A percentile compares a stretch with the other conserved stretches of the same genome.
Conservation (phyloP, 2,329 filamentous ascomycete species). For the Arthrocladium fulminans region DNA sequence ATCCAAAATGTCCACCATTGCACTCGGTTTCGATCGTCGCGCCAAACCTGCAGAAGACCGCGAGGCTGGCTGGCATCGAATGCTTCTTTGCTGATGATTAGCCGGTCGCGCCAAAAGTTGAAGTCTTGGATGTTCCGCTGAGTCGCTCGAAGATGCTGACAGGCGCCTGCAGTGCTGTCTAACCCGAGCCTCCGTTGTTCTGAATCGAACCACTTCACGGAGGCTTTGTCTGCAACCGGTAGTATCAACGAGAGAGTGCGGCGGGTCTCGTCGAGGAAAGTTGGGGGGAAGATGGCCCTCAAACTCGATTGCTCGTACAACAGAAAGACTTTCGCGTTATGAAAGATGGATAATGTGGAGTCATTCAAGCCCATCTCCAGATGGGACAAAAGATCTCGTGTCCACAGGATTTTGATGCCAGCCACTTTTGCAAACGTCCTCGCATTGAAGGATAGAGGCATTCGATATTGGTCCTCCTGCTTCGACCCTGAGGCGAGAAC, state of each 20-base stretch:
- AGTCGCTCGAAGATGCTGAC: conserved; percentile 18
- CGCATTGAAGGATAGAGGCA: not conserved
- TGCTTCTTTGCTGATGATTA: conserved; percentile 36
- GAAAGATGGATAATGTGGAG: not conserved
- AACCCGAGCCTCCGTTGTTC: conserved; percentile 19
- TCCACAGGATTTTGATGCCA: not conserved
- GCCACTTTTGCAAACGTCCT: not conserved
- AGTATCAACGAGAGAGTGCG: not conserved
- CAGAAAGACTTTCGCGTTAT: not conserved
- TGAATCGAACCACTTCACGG: conserved; percentile 22
- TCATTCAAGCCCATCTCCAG: not conserved
- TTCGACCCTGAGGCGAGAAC: not conserved
- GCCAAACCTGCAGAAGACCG: conserved; percentile 30
- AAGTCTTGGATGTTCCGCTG: conserved; percentile 26
- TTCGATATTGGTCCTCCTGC: not conserved
- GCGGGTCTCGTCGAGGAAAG: not conserved
- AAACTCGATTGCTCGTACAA: not conserved
- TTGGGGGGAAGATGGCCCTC: not conserved
- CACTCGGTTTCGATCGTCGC: conserved; percentile 26
- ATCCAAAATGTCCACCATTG: conserved; percentile 37
- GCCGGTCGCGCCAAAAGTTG: conserved; percentile 35
- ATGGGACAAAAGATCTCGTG: not conserved
- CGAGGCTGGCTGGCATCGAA: conserved; percentile 33
- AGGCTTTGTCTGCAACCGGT: not conserved
- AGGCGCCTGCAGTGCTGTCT: conserved; percentile 23